Evolutionary conservation across 805 yeast genomes (phyloP), one percentile per base, ranked within the genome.

Genomic region (Kluyveromyces aestuarii): DNA sequence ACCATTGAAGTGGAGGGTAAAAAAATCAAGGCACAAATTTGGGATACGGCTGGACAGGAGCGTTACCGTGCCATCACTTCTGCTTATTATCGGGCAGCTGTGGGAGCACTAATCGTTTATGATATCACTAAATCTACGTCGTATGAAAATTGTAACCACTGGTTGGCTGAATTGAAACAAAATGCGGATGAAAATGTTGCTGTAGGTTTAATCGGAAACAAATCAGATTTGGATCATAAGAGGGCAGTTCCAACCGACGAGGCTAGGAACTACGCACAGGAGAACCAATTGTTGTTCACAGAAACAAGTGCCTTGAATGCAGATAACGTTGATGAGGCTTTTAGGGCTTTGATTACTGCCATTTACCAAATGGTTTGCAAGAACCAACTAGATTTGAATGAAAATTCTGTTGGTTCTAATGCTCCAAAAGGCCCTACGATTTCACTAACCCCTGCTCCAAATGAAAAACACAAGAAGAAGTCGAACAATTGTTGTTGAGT

Each of bases 11-110:
- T 86, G 53, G 91, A 85, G 55, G 89, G 88, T 40, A 85, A 84
- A 62, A 72, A 87, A 64, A 84, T 87, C 57, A 87, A 87, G 67
- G 91, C 95, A 4, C 95, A 88, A 69, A 84, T 89, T 58, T 91
- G 99, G 99, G 99, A 91, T 69, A 91, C 99, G 37, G 99, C 99
- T 2, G 99, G 99, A 52, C 99, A 91, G 73, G 99, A 91, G 70
- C 81, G 99, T 68, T 91, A 93, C 74, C 81, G 99, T 60, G 98
- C 99, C 41, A 91, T 91, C 67, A 93, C 99, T 33, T 82, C 93
- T 49, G 98, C 98, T 6, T 91, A 91, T 72, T 91, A 91, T 68
- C 79, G 99, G 65, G 99, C 98, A 40, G 98, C 99, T 1, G 96
- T 90, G 48, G 99, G 99, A 51, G 98, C 98, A 4, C 76, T 91